Evolutionary conservation across 768 basidiomycete species (phyloP).

Genomic region (Auricularia heimuer): DNA sequence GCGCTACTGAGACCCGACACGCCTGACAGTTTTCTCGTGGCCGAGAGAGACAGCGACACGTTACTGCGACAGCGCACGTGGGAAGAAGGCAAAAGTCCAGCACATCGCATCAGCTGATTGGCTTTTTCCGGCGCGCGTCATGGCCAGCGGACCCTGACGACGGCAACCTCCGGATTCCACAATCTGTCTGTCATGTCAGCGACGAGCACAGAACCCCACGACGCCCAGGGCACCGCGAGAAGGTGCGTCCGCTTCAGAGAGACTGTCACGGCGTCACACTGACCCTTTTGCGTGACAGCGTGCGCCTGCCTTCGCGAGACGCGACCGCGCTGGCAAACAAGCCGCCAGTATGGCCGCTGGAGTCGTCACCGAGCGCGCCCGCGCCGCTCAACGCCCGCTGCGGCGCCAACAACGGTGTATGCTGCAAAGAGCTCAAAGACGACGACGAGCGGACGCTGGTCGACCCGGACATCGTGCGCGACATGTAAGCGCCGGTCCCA

Average conservation of each 20-base stretch:
- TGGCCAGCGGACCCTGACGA: not conserved
- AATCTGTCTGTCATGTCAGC: not conserved
- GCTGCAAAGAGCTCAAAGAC: constrained; percentile 80
- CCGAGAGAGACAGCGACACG: no score
- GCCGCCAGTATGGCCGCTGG: not conserved
- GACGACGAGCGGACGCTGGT: constrained; percentile 73
- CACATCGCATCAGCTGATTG: no score
- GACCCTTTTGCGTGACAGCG: no score
- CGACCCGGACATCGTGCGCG: constrained; percentile 79
- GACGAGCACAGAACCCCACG: not conserved
- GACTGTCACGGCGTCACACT: no score
- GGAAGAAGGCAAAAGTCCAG: no score
- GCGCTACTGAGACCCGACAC: no score
- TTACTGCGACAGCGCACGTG: no score
- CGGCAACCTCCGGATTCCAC: not conserved
- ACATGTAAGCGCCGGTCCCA: constrained; percentile 48
- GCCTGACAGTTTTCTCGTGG: no score
- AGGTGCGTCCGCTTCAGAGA: not conserved
- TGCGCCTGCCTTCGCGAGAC: not conserved
- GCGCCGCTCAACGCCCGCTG: constrained; percentile 9
- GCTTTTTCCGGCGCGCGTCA: no score
- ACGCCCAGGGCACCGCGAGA: not conserved
- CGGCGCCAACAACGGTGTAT: constrained; percentile 40
- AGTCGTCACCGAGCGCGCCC: not conserved
- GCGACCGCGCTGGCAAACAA: not conserved